Evolutionary conservation across 2,329 filamentous ascomycete species (phyloP).

Genomic region (Hypoxylon sp.): DNA sequence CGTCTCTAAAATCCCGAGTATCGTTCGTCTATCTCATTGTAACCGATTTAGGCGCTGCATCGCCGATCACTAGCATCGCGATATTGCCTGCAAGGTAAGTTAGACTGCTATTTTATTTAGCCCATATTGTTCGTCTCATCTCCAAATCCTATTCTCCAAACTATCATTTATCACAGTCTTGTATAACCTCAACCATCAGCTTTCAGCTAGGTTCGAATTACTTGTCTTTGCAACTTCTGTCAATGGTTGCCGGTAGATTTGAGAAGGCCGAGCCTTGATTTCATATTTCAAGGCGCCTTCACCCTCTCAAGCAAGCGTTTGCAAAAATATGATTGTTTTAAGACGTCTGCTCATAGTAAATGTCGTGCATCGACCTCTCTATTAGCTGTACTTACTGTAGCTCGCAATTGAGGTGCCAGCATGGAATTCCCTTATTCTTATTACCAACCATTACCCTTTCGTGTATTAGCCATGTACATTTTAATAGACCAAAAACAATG

Average conservation of each 20-base stretch:
- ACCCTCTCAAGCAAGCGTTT: slow-evolving; percentile 23
- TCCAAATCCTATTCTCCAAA: slow-evolving; percentile 10
- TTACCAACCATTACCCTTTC: slow-evolving; percentile 3
- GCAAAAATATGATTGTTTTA: slow-evolving; percentile 18
- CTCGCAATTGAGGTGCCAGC: slow-evolving; percentile 32
- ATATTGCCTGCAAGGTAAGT: slow-evolving; percentile 40
- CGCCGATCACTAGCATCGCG: slow-evolving; percentile 36
- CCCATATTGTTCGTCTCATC: slow-evolving; percentile 15
- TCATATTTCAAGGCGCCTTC: slow-evolving; percentile 5
- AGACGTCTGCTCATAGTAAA: slow-evolving; percentile 21
- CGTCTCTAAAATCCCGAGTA: neutral
- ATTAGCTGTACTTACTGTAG: slow-evolving; percentile 22
- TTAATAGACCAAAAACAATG: slow-evolving; percentile 4
- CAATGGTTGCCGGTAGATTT: slow-evolving; percentile 10
- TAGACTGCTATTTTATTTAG: slow-evolving; percentile 11
- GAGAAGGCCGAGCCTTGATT: slow-evolving; percentile 8
- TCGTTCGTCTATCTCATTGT: slow-evolving; percentile 14
- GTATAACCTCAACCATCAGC: slow-evolving; percentile 12
- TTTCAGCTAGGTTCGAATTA: slow-evolving; percentile 3
- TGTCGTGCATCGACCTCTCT: neutral
- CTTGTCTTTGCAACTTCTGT: slow-evolving; percentile 2
- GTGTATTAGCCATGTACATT: slow-evolving; percentile 8
- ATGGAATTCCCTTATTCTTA: slow-evolving; percentile 8
- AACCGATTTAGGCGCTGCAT: slow-evolving; percentile 20
- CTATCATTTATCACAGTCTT: slow-evolving; percentile 17